A percentile compares a stretch with the other conserved stretches of the same genome.
phyloP scores from a whole-genome alignment of 805 yeast species.

The Lipomyces starkeyi region DNA sequence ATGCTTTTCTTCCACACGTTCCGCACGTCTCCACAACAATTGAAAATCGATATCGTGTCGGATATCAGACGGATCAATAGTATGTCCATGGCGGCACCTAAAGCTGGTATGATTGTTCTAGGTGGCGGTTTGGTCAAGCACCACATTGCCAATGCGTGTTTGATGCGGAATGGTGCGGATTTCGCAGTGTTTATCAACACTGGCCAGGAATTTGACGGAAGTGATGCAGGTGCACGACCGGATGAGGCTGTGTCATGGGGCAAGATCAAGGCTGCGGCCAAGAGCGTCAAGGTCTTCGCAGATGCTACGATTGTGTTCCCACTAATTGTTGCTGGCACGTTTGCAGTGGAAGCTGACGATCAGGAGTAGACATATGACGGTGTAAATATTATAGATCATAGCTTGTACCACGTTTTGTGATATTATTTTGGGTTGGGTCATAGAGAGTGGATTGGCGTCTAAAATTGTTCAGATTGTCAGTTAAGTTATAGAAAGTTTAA shows the following conservation, averaged over 20 bases:
- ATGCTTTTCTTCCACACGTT: constrained; percentile 99
- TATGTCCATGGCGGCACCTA: constrained; percentile 91
- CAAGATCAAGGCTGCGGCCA: constrained; percentile 93
- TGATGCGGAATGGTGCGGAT: constrained; percentile 99
- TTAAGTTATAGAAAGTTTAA: background rate
- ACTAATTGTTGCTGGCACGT: constrained; percentile 95
- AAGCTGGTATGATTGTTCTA: constrained; percentile 93
- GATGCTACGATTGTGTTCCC: constrained; percentile 97
- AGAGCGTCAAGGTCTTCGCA: constrained; percentile 87
- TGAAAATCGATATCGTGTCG: constrained; percentile 89
- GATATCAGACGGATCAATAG: constrained; percentile 92
- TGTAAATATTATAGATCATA: background rate
- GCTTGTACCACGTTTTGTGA: background rate
- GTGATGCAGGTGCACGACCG: constrained; percentile 99
- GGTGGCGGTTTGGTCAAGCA: constrained; percentile 98
- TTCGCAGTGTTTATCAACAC: constrained; percentile 96
- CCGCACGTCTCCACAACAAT: constrained; percentile 87
- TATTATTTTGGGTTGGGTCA: too few relatives aligned
- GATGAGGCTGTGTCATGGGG: constrained; percentile 99
- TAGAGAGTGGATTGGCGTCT: constrained; percentile 1
- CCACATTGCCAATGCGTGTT: constrained; percentile 96
- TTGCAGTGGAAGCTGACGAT: constrained; percentile 52
- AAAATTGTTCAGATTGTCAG: background rate
- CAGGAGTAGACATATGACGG: background rate
- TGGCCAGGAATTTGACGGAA: constrained; percentile 98